Conservation (phyloP, 768 basidiomycete genomes). For the Hygrocybe punicea region DNA sequence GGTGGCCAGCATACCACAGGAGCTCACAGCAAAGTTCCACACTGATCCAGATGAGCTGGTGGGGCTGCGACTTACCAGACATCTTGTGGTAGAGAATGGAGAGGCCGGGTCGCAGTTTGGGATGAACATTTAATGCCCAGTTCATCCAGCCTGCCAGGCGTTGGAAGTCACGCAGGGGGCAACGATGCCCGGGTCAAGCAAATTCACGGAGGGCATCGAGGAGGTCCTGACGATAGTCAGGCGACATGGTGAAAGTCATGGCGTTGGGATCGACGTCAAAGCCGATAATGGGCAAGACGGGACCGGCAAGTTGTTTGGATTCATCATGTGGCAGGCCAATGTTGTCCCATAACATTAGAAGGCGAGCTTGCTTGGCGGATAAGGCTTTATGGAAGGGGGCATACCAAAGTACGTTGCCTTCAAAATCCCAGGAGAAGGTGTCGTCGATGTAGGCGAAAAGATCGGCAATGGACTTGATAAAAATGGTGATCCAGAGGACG, state of each 20-base stretch:
- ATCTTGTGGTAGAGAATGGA: constrained; percentile 32
- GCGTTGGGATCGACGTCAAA: constrained; percentile 34
- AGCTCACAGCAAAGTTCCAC: constrained; percentile 20
- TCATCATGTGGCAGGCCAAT: constrained; percentile 39
- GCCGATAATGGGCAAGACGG: constrained; percentile 35
- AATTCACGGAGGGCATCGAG: not conserved
- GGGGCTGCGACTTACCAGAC: constrained; percentile 13
- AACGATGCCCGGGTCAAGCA: constrained; percentile 3
- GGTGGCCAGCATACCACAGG: constrained; percentile 27
- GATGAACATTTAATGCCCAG: constrained; percentile 22
- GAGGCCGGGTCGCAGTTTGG: constrained; percentile 28
- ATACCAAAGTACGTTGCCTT: constrained; percentile 16
- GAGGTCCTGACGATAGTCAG: constrained; percentile 8
- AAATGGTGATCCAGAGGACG: not conserved
- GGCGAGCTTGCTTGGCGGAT: constrained; percentile 31
- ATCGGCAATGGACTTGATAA: not conserved
- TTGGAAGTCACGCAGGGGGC: constrained; percentile 27
- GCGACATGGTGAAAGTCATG: constrained; percentile 27
- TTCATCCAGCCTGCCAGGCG: constrained; percentile 36
- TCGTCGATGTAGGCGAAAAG: not conserved
- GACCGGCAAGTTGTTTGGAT: constrained; percentile 39
- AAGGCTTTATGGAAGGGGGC: constrained; percentile 19
- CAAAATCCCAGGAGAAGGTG: not conserved
- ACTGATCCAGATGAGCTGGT: constrained; percentile 26
- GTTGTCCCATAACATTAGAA: constrained; percentile 41